Evolutionary conservation across 768 basidiomycete species (phyloP).

Genomic region (Coprinopsis strossmayeri): DNA sequence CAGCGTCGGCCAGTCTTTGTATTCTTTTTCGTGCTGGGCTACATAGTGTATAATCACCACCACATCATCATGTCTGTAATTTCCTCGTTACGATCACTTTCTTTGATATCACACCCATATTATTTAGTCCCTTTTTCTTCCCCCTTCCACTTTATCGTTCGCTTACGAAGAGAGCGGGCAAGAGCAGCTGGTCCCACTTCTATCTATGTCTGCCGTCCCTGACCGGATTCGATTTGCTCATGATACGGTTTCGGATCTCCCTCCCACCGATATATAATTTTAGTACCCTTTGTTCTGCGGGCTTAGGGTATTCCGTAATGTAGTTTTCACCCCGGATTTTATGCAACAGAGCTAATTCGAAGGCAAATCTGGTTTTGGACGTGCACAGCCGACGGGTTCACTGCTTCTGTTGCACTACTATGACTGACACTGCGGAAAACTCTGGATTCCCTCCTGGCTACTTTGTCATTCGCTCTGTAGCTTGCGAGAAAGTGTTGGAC

Average conservation of each 20-base stretch:
- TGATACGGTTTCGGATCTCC: not conserved
- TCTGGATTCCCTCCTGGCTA: conserved; percentile 51
- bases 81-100: conserved; percentile 2
- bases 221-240: conserved; percentile 10
- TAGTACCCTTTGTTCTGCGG: conserved; percentile 13
- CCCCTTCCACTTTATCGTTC: not conserved
- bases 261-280: not conserved
- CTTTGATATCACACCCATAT: conserved; percentile 4
- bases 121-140: conserved; percentile 3
- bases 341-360: too few relatives aligned
- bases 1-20: too few relatives aligned
- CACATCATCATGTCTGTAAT: not conserved
- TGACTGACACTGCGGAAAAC: conserved; percentile 22
- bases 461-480: conserved; percentile 54
- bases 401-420: conserved; percentile 5
- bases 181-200: conserved; percentile 18
- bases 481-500: conserved; percentile 50
- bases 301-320: conserved; percentile 13
- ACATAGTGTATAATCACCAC: not conserved
- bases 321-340: too few relatives aligned
- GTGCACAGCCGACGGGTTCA: conserved; percentile 8
- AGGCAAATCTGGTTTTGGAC: too few relatives aligned
- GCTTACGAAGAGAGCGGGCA: conserved; percentile 8
- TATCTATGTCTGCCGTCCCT: conserved; percentile 9
- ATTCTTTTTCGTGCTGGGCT: conserved; percentile 10